Evolutionary conservation across 805 yeast genomes (phyloP).

Genomic region (Zygoascus biomembranicola): DNA sequence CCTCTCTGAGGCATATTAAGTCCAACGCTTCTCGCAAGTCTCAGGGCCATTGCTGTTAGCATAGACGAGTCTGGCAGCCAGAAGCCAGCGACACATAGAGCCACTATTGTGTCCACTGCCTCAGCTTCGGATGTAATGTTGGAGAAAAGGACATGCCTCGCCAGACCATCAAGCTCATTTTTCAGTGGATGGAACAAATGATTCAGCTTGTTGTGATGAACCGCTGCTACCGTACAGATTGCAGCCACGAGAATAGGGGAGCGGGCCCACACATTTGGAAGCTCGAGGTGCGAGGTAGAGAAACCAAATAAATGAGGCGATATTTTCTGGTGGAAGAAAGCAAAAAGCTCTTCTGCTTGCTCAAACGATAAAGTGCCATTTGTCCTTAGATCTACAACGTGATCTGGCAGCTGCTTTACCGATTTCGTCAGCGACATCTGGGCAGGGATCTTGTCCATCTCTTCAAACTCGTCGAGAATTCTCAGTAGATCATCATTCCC

Average conservation of each 20-base stretch:
- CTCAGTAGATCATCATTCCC: not conserved
- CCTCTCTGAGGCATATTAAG: conserved; percentile 26
- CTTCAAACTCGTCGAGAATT: not conserved
- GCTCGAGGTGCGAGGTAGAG: conserved; percentile 42
- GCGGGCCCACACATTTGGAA: conserved; percentile 42
- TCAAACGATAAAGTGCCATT: conserved; percentile 30
- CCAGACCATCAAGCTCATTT: conserved; percentile 23
- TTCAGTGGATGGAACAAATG: conserved; percentile 24
- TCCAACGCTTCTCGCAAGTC: conserved; percentile 49
- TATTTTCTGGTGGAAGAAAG: conserved; percentile 45
- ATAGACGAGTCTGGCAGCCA: conserved; percentile 60
- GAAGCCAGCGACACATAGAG: conserved; percentile 56
- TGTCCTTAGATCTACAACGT: conserved; percentile 25
- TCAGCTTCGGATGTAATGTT: conserved; percentile 31
- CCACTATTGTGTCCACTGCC: conserved; percentile 55
- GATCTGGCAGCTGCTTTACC: not conserved
- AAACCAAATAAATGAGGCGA: conserved; percentile 63
- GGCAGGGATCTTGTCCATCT: not conserved
- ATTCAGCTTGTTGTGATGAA: conserved; percentile 42
- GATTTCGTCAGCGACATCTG: not conserved
- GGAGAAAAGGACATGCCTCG: conserved; percentile 27
- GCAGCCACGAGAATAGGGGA: conserved; percentile 55
- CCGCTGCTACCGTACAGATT: conserved; percentile 53
- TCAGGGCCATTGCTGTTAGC: conserved; percentile 62
- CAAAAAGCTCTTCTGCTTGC: conserved; percentile 38